These are phyloP conservation scores for Phyllosticta ampelicida DNA, from an alignment of 2,329 filamentous ascomycete species.

Conservation along the genomic window DNA sequence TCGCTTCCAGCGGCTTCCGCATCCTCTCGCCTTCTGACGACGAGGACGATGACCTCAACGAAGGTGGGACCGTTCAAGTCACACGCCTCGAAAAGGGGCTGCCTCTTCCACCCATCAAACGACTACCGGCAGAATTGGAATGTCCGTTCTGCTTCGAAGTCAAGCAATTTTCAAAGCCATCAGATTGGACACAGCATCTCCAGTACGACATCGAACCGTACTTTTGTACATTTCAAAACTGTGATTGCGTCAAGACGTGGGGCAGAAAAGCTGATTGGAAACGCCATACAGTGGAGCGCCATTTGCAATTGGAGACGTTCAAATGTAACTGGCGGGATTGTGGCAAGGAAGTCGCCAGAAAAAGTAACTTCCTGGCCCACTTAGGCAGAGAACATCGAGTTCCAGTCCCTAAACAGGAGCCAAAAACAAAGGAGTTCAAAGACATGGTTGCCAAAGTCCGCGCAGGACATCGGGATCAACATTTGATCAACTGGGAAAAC, in stretches of 20 bases:
- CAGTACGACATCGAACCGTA: slow-evolving; percentile 91
- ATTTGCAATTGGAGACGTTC: slow-evolving; percentile 88
- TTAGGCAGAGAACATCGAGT: slow-evolving; percentile 86
- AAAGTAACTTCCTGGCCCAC: slow-evolving; percentile 89
- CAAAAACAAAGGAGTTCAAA: slow-evolving; percentile 53
- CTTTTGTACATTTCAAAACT: slow-evolving; percentile 79
- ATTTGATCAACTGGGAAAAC: background rate
- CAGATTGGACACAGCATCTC: slow-evolving; percentile 94
- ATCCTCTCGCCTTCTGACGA: slow-evolving; percentile 50
- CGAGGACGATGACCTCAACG: slow-evolving; percentile 56
- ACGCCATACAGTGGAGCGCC: slow-evolving; percentile 82
- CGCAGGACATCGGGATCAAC: slow-evolving; percentile 21
- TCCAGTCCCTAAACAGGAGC: slow-evolving; percentile 44
- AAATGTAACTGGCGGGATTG: slow-evolving; percentile 73
- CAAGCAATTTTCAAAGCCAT: slow-evolving; percentile 82
- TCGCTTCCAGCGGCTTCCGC: slow-evolving; percentile 42
- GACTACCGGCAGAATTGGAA: slow-evolving; percentile 78
- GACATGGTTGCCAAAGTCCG: slow-evolving; percentile 32
- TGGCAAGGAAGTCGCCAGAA: slow-evolving; percentile 69
- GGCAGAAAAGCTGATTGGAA: slow-evolving; percentile 96
- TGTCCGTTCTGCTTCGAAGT: slow-evolving; percentile 77
- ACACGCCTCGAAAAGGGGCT: slow-evolving; percentile 71
- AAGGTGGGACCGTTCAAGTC: slow-evolving; percentile 42
- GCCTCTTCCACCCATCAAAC: slow-evolving; percentile 65
- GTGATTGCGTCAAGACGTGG: slow-evolving; percentile 79